These are phyloP conservation scores for Umbelopsis sp. DNA, from an alignment of 192 early-diverging fungal genomes.

Conservation along the genomic window DNA sequence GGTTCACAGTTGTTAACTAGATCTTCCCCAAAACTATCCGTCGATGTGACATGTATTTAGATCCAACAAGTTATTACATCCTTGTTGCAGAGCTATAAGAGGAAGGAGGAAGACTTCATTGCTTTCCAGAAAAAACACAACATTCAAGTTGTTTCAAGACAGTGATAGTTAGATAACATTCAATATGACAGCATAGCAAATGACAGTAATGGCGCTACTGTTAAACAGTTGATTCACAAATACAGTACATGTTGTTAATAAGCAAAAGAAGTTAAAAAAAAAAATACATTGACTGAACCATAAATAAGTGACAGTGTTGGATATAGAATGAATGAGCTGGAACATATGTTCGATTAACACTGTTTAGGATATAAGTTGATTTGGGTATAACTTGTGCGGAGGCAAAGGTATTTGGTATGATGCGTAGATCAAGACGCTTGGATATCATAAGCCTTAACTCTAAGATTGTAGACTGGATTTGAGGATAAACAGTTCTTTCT, in stretches of 20 bases:
- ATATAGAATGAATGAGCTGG: neutral
- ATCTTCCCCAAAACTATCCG: too few species aligned
- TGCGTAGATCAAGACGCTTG: too few species aligned
- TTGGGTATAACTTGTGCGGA: too few species aligned
- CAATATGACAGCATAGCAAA: neutral
- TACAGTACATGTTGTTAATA: neutral
- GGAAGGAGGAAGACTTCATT: constrained; percentile 86
- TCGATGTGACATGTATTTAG: constrained; percentile 46
- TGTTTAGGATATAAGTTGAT: too few species aligned
- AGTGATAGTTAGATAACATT: constrained; percentile 18
- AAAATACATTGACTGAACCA: too few species aligned
- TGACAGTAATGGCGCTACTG: neutral
- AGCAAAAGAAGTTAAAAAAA: too few species aligned
- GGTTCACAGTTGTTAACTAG: neutral
- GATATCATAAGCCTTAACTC: neutral
- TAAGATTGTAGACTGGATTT: neutral
- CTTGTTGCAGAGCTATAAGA: constrained; percentile 78
- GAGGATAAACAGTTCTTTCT: neutral
- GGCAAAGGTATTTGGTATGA: neutral
- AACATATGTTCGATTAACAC: too few species aligned
- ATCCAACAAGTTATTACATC: constrained; percentile 78
- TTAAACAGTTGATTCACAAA: neutral
- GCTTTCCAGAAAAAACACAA: constrained; percentile 91
- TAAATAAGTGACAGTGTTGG: neutral
- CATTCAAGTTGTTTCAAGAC: constrained; percentile 62